Percentiles rank a stretch among this genome's conserved stretches.
phyloP scores from a whole-genome alignment of 2,329 filamentous ascomycete species.

The Claviceps pazoutovae region DNA sequence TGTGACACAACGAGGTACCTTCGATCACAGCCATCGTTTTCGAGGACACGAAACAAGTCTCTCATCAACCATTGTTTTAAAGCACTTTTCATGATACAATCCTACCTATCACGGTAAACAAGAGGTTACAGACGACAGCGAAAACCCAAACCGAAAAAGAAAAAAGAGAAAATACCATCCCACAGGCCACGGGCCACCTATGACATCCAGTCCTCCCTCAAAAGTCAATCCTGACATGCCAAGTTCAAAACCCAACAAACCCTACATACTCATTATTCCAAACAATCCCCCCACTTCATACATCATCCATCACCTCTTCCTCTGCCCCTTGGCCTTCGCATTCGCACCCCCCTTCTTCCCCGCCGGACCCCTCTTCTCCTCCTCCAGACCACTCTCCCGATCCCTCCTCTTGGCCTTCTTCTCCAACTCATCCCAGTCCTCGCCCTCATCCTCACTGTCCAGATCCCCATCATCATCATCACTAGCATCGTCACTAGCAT shows the following conservation, averaged over 20 bases:
- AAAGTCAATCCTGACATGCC: not conserved
- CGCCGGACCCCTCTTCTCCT: constrained; percentile 46
- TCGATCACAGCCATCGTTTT: no score
- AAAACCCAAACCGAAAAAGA: no score
- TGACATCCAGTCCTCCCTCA: no score
- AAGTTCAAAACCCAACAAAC: not conserved
- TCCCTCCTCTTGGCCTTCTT: constrained; percentile 81
- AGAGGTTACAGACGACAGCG: no score
- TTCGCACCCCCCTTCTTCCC: constrained; percentile 43
- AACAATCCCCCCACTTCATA: not conserved
- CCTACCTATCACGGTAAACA: no score
- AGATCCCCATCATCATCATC: constrained; percentile 54
- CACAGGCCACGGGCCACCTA: no score
- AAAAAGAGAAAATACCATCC: no score
- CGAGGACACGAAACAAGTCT: no score
- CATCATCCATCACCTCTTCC: constrained; percentile 18
- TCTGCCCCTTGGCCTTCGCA: constrained; percentile 47
- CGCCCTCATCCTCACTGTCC: constrained; percentile 57
- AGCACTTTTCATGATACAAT: no score
- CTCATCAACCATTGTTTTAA: no score
- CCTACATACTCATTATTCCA: not conserved
- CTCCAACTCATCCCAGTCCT: constrained; percentile 92
- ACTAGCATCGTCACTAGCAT: constrained; percentile 57
- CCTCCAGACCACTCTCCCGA: constrained; percentile 36
- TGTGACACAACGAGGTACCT: no score